A percentile compares a stretch with the other conserved stretches of the same genome.
phyloP scores from a whole-genome alignment of 257 asterid genomes.

The Hygrophila difformis region DNA sequence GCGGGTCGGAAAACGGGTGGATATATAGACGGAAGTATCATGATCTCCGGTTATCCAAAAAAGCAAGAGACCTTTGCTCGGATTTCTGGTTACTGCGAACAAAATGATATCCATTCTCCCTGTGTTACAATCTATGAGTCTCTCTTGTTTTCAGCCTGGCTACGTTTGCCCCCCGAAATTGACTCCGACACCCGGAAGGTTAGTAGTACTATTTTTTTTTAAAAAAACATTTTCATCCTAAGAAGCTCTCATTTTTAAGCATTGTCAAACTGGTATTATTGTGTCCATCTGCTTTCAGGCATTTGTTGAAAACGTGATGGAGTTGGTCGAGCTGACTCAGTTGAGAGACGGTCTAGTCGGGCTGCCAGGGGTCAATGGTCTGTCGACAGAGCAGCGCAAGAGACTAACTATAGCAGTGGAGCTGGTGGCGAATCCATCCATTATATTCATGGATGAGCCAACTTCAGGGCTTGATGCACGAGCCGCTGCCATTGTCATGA shows the following conservation, averaged over 20 bases:
- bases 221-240: not conserved
- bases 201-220: too few relatives aligned
- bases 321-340: constrained; percentile 33
- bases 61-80: constrained; percentile 54
- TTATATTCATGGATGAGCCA: constrained; percentile 41
- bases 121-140: constrained; percentile 43
- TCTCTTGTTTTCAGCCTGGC: constrained; percentile 49
- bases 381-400: constrained; percentile 43
- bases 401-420: constrained; percentile 41
- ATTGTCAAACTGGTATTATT: too few relatives aligned
- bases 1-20: constrained; percentile 50
- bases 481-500: constrained; percentile 45
- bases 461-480: constrained; percentile 43
- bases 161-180: constrained; percentile 37
- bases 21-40: constrained; percentile 37
- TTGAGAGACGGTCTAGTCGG: constrained; percentile 32
- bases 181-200: constrained; percentile 33
- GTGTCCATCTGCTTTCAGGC: constrained; percentile 19
- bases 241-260: not conserved
- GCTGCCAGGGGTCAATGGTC: constrained; percentile 38
- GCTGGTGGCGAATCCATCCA: constrained; percentile 42
- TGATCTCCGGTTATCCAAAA: constrained; percentile 49
- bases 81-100: constrained; percentile 53
- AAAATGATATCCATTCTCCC: constrained; percentile 53
- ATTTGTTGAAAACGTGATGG: constrained; percentile 38